Base-by-base conservation (phyloP, 108 stramenopile genomes). In the Discostella pseudostelligera region DNA sequence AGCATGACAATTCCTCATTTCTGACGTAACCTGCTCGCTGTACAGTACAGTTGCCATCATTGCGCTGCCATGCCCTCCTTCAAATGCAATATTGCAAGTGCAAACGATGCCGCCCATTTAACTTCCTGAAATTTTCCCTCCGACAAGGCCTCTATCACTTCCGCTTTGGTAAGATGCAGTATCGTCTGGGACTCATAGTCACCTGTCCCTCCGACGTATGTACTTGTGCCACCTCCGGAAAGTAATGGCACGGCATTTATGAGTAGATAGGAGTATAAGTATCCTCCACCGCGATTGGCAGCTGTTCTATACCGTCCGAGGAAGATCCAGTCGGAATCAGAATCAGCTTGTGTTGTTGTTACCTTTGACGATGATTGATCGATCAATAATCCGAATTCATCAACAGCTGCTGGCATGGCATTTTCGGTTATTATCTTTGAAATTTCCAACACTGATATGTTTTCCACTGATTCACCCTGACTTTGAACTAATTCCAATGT, bases 31-130 rank as follows among this genome's bases (percentile, higher is more conserved):
- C n/a, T n/a, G n/a, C n/a, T n/a, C n/a, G n/a, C n/a, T n/a, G n/a
- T n/a, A n/a, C n/a, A n/a, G n/a, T n/a, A n/a, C n/a, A n/a, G n/a
- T n/a, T n/a, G n/a, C n/a, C n/a, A n/a, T n/a, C n/a, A n/a, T n/a
- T n/a, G n/a, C 20, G 49, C 58, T 4, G 64, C 64, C 63, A 73
- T 73, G 2, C 44, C 51, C 48, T 59, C 65, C 37, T 59, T 65
- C 2, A 81, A 25, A 43, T 82, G 76, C 54, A 84, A 35, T 28
- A 87, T 55, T 24, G 83, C 74, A 3, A 87, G 46, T 3, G 76
- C 79, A 39, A 87, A 62, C 14, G 83, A 83, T 10, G 83, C 86
- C 10, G 82, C 79, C 86, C 86, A 87, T 58, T 87, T 87, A 9
- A 87, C 69, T 59, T 87, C 86, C 55, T 81, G 71, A 57, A 87